Conservation (phyloP, 306 rosid species). For the Chamaecrista fasciculata region DNA sequence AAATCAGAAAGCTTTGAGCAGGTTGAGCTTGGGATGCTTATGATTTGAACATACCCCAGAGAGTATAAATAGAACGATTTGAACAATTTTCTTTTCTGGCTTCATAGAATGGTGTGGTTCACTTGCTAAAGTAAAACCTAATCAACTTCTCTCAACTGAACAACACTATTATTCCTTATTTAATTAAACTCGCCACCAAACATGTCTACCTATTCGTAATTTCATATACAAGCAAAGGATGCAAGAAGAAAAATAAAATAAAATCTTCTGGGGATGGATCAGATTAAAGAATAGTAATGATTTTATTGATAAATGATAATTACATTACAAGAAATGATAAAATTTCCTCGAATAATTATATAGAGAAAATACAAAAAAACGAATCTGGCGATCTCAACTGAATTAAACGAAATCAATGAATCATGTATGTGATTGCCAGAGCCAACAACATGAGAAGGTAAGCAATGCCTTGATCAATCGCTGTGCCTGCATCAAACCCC, state of each 20-base stretch:
- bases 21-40: neutral
- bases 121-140: slow-evolving; percentile 20
- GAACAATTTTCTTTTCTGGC: neutral
- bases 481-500: slow-evolving; percentile 34
- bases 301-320: slow-evolving; percentile 18
- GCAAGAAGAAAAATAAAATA: too few species aligned
- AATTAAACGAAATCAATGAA: slow-evolving; percentile 40
- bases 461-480: slow-evolving; percentile 71
- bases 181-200: neutral
- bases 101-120: neutral
- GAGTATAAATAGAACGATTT: neutral
- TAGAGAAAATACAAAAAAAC: slow-evolving; percentile 18
- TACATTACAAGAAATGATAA: neutral
- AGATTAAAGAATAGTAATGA: neutral
- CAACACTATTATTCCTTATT: neutral
- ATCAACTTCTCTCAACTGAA: neutral
- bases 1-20: neutral
- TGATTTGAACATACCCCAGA: neutral
- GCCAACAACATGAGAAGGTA: slow-evolving; percentile 53
- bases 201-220: too few species aligned
- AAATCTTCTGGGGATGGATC: neutral
- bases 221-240: too few species aligned
- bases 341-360: slow-evolving; percentile 4
- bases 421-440: slow-evolving; percentile 54
- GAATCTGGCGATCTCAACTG: neutral